A percentile compares a stretch with the other conserved stretches of the same genome.
Evolutionary conservation across 164 flowering plant species (phyloP).

Genomic region (Aristolochia californica): DNA sequence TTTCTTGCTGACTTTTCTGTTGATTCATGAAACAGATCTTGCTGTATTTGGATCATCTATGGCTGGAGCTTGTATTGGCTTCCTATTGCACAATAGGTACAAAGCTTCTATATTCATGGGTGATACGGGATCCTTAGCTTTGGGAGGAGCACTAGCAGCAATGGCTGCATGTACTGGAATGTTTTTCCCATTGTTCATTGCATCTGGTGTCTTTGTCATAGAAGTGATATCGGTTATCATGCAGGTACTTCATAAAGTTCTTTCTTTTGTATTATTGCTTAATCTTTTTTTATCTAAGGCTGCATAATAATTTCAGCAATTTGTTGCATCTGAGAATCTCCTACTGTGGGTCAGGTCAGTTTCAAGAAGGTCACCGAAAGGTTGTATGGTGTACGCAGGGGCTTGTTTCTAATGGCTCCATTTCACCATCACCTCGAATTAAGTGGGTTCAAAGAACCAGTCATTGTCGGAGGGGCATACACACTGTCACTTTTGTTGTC

Average conservation of each 20-base stretch:
- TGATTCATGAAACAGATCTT: constrained; percentile 37
- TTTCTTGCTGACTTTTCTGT: too few species aligned
- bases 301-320: not conserved
- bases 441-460: constrained; percentile 56
- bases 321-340: not conserved
- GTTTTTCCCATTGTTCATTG: constrained; percentile 79
- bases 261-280: not conserved
- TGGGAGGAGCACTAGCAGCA: constrained; percentile 87
- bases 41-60: constrained; percentile 88
- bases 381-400: constrained; percentile 38
- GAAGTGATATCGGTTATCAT: constrained; percentile 59
- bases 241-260: constrained; percentile 38
- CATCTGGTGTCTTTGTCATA: constrained; percentile 64
- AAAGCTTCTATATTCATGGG: constrained; percentile 95
- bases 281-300: not conserved
- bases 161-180: constrained; percentile 96
- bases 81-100: constrained; percentile 75
- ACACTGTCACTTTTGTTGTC: constrained; percentile 42
- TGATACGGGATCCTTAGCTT: constrained; percentile 76
- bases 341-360: constrained; percentile 25
- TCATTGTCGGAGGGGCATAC: constrained; percentile 57
- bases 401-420: constrained; percentile 58
- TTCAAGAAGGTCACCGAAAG: constrained; percentile 41
- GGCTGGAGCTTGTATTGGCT: constrained; percentile 95
- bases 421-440: constrained; percentile 64